These are phyloP conservation scores for Metschnikowia matae DNA, from an alignment of 805 yeast genomes.

Conservation along the genomic window DNA sequence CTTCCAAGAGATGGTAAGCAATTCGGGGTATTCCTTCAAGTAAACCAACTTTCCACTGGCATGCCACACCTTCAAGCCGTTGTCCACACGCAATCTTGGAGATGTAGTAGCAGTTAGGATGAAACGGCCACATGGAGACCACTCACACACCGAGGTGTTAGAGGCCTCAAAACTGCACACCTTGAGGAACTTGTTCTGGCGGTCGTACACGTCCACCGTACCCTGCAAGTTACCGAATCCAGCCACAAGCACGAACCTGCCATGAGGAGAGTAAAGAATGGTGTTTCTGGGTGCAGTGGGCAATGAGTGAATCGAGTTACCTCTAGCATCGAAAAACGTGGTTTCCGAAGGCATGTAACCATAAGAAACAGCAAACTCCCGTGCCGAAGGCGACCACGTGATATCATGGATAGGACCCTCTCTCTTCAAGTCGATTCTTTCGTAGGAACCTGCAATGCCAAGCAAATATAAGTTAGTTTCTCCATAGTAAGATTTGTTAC, in stretches of 20 bases:
- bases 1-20: slow-evolving; percentile 81
- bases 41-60: slow-evolving; percentile 78
- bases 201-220: slow-evolving; percentile 89
- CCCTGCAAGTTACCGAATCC: slow-evolving; percentile 99
- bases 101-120: slow-evolving; percentile 94
- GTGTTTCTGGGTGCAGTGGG: slow-evolving; percentile 90
- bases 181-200: slow-evolving; percentile 77
- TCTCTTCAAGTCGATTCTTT: slow-evolving; percentile 79
- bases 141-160: slow-evolving; percentile 92
- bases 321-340: slow-evolving; percentile 90
- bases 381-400: slow-evolving; percentile 93
- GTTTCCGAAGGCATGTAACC: slow-evolving; percentile 98
- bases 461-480: slow-evolving; percentile 88
- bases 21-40: slow-evolving; percentile 75
- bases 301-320: slow-evolving; percentile 76
- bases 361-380: slow-evolving; percentile 95
- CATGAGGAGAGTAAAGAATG: slow-evolving; percentile 89
- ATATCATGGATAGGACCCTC: slow-evolving; percentile 98
- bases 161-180: slow-evolving; percentile 83
- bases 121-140: slow-evolving; percentile 97
- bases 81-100: slow-evolving; percentile 95
- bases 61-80: slow-evolving; percentile 92
- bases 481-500: slow-evolving; percentile 94
- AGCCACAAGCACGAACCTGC: slow-evolving; percentile 83
- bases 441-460: slow-evolving; percentile 90